Conservation (phyloP, 176 grass and related monocot species). For the Oryza longistaminata region DNA sequence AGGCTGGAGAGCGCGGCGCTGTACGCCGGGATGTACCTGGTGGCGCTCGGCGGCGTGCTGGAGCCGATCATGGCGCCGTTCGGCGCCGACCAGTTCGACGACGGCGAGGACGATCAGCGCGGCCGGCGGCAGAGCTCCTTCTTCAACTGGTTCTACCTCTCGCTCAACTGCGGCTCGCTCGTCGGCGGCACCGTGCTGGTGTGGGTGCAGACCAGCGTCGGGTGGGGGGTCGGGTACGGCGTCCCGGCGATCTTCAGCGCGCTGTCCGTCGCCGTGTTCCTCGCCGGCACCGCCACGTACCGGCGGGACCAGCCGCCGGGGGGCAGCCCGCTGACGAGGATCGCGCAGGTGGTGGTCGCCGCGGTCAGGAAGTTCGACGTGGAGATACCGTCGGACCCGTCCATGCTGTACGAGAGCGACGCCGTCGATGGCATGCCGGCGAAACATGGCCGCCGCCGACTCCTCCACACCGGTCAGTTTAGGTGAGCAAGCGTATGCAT, state of each 20-base stretch:
- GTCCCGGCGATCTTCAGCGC: slow-evolving; percentile 43
- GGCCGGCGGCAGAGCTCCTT: slow-evolving; percentile 50
- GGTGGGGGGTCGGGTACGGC: slow-evolving; percentile 49
- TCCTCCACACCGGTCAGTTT: slow-evolving; percentile 55
- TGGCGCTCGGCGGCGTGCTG: slow-evolving; percentile 42
- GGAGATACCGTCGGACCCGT: slow-evolving; percentile 19
- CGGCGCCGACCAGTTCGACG: slow-evolving; percentile 58
- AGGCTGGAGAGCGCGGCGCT: slow-evolving; percentile 15
- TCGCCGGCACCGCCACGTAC: slow-evolving; percentile 27
- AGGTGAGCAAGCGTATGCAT: slow-evolving; percentile 18
- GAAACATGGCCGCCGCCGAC: slow-evolving; percentile 52
- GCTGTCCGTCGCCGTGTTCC: slow-evolving; percentile 30
- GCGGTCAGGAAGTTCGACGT: slow-evolving; percentile 32
- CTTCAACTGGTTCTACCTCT: slow-evolving; percentile 68
- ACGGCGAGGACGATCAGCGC: slow-evolving; percentile 21
- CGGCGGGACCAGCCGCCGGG: slow-evolving; percentile 35
- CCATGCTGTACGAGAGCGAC: slow-evolving; percentile 40
- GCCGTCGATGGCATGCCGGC: slow-evolving; percentile 39
- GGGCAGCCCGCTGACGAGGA: slow-evolving; percentile 52
- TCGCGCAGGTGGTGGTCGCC: slow-evolving; percentile 51
- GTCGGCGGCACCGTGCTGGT: slow-evolving; percentile 53
- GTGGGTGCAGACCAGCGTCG: slow-evolving; percentile 51
- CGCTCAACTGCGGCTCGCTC: slow-evolving; percentile 48
- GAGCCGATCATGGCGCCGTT: slow-evolving; percentile 42
- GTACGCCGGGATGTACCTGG: slow-evolving; percentile 58